Evolutionary conservation across 371 early-diverging fungal species (phyloP).

Genomic region (Syncephalis plumigaleata): DNA sequence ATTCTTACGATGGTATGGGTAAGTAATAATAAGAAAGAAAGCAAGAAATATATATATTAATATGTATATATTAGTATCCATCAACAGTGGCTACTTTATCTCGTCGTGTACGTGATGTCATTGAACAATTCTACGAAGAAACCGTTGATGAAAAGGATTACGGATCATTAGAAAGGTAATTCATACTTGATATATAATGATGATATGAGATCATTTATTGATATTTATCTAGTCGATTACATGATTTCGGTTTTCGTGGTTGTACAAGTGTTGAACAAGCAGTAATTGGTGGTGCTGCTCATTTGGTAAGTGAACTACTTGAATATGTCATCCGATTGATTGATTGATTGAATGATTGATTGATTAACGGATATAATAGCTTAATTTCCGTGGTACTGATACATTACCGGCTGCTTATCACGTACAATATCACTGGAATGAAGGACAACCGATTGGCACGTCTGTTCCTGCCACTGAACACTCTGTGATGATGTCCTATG

Average conservation of each 20-base stretch:
- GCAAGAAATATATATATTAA: too few species aligned
- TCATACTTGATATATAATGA: neutral
- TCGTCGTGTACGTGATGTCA: slow-evolving; percentile 30
- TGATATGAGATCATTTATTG: neutral
- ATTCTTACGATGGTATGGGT: slow-evolving; percentile 66
- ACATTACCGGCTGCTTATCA: slow-evolving; percentile 59
- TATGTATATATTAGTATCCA: slow-evolving; percentile 34
- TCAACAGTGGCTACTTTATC: slow-evolving; percentile 67
- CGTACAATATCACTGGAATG: slow-evolving; percentile 51
- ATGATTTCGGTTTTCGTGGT: slow-evolving; percentile 80
- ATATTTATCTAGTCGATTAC: slow-evolving; percentile 32
- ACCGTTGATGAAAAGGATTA: slow-evolving; percentile 35
- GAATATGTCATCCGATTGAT: neutral
- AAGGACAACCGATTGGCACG: slow-evolving; percentile 41
- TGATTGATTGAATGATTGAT: neutral
- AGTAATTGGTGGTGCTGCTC: slow-evolving; percentile 62
- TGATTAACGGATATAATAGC: slow-evolving; percentile 10
- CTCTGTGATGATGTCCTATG: slow-evolving; percentile 65
- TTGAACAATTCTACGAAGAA: slow-evolving; percentile 29
- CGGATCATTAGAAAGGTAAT: slow-evolving; percentile 21
- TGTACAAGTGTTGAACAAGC: slow-evolving; percentile 75
- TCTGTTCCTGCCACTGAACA: slow-evolving; percentile 82
- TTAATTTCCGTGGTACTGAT: slow-evolving; percentile 65
- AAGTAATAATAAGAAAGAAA: slow-evolving; percentile 2
- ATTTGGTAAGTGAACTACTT: slow-evolving; percentile 30